phyloP scores from a whole-genome alignment of 2,329 filamentous ascomycete species.

The Scedosporium dehoogii region DNA sequence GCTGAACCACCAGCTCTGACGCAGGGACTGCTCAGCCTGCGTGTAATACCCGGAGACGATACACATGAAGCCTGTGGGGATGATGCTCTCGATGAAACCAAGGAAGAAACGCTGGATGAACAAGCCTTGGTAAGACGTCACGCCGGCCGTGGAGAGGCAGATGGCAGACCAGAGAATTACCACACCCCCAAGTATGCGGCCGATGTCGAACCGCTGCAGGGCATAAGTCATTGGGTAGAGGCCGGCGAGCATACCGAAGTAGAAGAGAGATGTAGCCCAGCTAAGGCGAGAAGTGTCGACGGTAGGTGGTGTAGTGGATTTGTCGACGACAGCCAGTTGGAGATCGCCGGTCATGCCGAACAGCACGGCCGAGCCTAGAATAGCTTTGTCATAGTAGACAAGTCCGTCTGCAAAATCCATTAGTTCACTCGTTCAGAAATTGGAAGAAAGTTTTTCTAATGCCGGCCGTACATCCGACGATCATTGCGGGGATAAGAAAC shows the following conservation, averaged over 20 bases:
- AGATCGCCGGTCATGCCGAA: slow-evolving; percentile 70
- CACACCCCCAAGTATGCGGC: slow-evolving; percentile 51
- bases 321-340: slow-evolving; percentile 40
- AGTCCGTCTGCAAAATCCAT: slow-evolving; percentile 22
- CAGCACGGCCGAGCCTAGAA: slow-evolving; percentile 60
- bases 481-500: slow-evolving; percentile 60
- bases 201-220: slow-evolving; percentile 57
- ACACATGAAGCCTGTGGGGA: slow-evolving; percentile 58
- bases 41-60: slow-evolving; percentile 55
- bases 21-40: slow-evolving; percentile 51
- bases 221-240: slow-evolving; percentile 64
- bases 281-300: slow-evolving; percentile 58
- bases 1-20: slow-evolving; percentile 61
- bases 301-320: slow-evolving; percentile 35
- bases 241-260: slow-evolving; percentile 69
- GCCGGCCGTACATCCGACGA: slow-evolving; percentile 31
- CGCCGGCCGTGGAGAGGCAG: slow-evolving; percentile 59
- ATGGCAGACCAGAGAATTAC: slow-evolving; percentile 57
- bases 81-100: slow-evolving; percentile 51
- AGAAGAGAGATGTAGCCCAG: slow-evolving; percentile 73
- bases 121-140: slow-evolving; percentile 52
- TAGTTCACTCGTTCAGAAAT: neutral
- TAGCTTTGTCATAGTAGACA: slow-evolving; percentile 48
- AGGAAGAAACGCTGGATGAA: slow-evolving; percentile 58
- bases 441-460: neutral